phyloP scores from a whole-genome alignment of 495 filamentous ascomycete species.

The Opeltia flavorubescens region DNA sequence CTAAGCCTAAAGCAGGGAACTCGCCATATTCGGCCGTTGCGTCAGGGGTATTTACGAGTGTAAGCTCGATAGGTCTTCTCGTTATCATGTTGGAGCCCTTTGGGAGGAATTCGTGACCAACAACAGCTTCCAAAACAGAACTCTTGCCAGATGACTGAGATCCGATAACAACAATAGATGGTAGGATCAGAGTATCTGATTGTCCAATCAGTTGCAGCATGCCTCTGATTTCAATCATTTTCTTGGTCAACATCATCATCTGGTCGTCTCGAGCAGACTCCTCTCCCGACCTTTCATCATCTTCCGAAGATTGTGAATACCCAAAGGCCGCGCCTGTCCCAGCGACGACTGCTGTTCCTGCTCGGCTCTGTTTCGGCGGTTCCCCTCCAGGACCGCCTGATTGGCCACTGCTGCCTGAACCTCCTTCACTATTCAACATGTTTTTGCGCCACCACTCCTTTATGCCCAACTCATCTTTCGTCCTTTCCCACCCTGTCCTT shows the following conservation, averaged over 20 bases:
- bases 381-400: conserved; percentile 33
- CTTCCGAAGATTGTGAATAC: conserved; percentile 55
- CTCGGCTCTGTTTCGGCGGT: conserved; percentile 51
- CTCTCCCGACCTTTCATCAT: conserved; percentile 47
- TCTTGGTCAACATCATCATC: conserved; percentile 98
- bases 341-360: conserved; percentile 35
- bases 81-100: conserved; percentile 99
- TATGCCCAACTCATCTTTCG: conserved; percentile 60
- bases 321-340: conserved; percentile 65
- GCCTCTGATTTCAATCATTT: conserved; percentile 97
- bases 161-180: conserved; percentile 95
- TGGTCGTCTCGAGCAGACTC: conserved; percentile 79
- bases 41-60: conserved; percentile 87
- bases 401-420: conserved; percentile 23
- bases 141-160: conserved; percentile 98
- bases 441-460: conserved; percentile 83
- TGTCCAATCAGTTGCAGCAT: conserved; percentile 86
- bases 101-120: conserved; percentile 94
- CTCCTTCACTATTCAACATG: conserved; percentile 35
- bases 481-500: conserved; percentile 64
- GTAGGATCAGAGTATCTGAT: conserved; percentile 70
- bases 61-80: conserved; percentile 88
- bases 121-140: conserved; percentile 92
- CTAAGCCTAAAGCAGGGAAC: conserved; percentile 82
- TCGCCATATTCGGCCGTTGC: conserved; percentile 87